Base-by-base conservation (phyloP, 768 basidiomycete species). In the Rhodotorula diobovata region DNA sequence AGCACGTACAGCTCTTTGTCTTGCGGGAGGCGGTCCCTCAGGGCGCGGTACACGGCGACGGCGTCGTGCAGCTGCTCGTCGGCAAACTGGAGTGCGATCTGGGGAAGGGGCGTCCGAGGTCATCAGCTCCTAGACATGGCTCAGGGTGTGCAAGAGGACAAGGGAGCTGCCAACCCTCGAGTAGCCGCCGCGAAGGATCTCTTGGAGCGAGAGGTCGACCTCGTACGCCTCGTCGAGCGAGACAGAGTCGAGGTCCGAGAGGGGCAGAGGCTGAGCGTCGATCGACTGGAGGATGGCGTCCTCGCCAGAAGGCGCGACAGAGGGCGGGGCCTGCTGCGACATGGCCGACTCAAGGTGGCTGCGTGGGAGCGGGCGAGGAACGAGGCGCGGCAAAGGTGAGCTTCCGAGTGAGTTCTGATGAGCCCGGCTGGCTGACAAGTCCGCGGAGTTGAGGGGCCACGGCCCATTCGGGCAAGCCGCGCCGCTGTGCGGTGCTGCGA, bases 61-160 rank as follows among this genome's bases (percentile, higher is more conserved):
- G 92, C 92, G 74, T 90, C 87, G 41, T 86, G 86, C 21, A 99
- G 81, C 32, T 97, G 85, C 79, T 95, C 91, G 79, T 99, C 96
- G 0, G 96, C 95, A 76, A 98, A 97, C 80, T 98, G 96, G 20
- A 99, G 84, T 0, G 91, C 91, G 61, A 93, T 86, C 89, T 93
- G 76, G 23, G 25, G 32, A 16, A 37, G n/a, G 30, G n/a, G 25
- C 64, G 39, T 8, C 39, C 8, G 41, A 43, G 41, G 11, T n/a
- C n/a, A 18, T 43, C 8, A 43, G 41, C 41, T 43, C 41, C n/a
- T n/a, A n/a, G n/a, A n/a, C n/a, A n/a, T n/a, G n/a, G n/a, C n/a
- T 41, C 43, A 43, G 46, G 46, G 56, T 67, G 54, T 3, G 25
- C 39, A 4, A 67, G 61, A 63, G 63, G 67, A 23, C 21, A 16